These are phyloP conservation scores for Raffaelea albimanens DNA, from an alignment of 2,329 filamentous ascomycete species.

Conservation along the genomic window DNA sequence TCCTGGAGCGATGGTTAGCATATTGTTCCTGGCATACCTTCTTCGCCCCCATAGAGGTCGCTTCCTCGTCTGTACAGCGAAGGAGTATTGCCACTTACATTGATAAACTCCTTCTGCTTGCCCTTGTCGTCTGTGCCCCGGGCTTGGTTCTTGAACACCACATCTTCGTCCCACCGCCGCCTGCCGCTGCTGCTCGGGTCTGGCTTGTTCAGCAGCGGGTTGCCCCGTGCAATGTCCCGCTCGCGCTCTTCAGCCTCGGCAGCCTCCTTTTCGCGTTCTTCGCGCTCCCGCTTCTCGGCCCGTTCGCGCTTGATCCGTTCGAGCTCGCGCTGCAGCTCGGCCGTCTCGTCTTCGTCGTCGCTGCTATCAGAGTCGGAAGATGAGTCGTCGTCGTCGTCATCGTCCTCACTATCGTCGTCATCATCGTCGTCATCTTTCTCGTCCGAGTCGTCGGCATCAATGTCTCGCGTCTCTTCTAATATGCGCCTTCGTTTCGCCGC, in stretches of 20 bases:
- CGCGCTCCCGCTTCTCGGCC: constrained; percentile 69
- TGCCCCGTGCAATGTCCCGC: constrained; percentile 81
- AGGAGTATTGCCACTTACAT: constrained; percentile 65
- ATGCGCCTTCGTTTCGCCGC: constrained; percentile 80
- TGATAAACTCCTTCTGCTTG: constrained; percentile 89
- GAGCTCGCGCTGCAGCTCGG: constrained; percentile 82
- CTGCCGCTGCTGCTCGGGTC: constrained; percentile 59
- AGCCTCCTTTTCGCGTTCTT: constrained; percentile 72
- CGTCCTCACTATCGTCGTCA: constrained; percentile 67
- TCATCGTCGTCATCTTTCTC: constrained; percentile 57
- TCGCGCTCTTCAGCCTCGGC: constrained; percentile 77
- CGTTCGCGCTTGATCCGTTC: constrained; percentile 88
- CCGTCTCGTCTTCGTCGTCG: constrained; percentile 69
- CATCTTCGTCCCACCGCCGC: constrained; percentile 93
- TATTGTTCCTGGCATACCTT: no score
- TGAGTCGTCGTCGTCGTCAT: constrained; percentile 44
- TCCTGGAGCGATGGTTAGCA: constrained; percentile 40
- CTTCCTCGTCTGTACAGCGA: no score
- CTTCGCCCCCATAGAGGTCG: no score
- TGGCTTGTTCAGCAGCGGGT: constrained; percentile 78
- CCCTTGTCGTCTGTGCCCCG: constrained; percentile 86
- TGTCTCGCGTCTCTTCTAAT: constrained; percentile 76
- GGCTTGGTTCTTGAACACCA: constrained; percentile 98
- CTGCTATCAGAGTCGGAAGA: constrained; percentile 49
- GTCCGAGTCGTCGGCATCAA: constrained; percentile 71